Conservation (phyloP, 208 protist species). For the Leishmania amazonensis region DNA sequence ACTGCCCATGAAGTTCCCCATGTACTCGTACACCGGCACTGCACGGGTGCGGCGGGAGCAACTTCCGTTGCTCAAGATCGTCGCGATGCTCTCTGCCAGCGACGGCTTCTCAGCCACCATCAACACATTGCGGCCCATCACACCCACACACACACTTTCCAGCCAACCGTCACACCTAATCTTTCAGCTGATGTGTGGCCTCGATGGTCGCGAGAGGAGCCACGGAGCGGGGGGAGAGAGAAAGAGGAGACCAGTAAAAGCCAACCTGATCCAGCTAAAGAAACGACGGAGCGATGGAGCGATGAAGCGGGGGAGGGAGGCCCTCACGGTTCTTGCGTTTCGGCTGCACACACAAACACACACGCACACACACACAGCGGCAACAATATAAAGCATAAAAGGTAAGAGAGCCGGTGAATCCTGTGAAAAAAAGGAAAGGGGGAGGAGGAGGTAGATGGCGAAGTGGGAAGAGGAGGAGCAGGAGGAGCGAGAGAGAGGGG, state of each 20-base stretch:
- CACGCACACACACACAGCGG: not conserved
- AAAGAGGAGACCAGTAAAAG: not conserved
- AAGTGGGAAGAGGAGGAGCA: not conserved
- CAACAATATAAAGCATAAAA: too few relatives aligned
- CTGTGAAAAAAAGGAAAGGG: not conserved
- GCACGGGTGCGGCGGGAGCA: conserved; percentile 65
- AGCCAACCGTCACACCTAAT: not conserved
- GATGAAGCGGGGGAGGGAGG: not conserved
- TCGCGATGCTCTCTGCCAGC: conserved; percentile 89
- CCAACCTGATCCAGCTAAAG: not conserved
- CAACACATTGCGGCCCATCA: conserved; percentile 71
- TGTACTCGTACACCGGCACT: conserved; percentile 89
- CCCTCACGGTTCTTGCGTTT: not conserved
- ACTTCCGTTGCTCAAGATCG: conserved; percentile 83
- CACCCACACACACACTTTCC: not conserved
- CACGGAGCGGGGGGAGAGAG: not conserved
- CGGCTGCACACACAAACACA: not conserved
- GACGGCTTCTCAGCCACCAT: conserved; percentile 96
- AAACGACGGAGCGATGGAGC: not conserved
- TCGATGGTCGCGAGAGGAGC: not conserved
- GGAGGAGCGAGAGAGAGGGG: not conserved
- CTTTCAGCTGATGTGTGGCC: not conserved
- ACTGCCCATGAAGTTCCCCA: conserved; percentile 60
- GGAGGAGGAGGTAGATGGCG: not conserved
- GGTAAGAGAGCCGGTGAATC: not conserved